A percentile compares a stretch with the other conserved stretches of the same genome.
Evolutionary conservation across 345 rosid genomes (phyloP).

Genomic region (Leavenworthia alabamica): DNA sequence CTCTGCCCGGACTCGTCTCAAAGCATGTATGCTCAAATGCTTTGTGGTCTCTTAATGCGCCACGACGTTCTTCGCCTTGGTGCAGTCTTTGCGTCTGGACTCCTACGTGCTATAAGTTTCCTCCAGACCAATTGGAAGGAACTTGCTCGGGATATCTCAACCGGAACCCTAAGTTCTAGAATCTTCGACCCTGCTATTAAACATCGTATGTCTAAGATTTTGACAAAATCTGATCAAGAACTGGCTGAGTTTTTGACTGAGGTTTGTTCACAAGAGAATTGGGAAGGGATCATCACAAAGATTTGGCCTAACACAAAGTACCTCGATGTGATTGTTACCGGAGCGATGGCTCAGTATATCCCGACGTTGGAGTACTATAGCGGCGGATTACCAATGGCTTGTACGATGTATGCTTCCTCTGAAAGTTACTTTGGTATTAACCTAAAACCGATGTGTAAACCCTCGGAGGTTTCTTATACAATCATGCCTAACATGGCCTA

Average conservation of each 20-base stretch:
- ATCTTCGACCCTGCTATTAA: slow-evolving; percentile 45
- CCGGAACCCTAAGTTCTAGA: slow-evolving; percentile 56
- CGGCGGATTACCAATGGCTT: slow-evolving; percentile 68
- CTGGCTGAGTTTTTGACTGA: slow-evolving; percentile 47
- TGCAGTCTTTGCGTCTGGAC: slow-evolving; percentile 88
- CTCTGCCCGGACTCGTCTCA: slow-evolving; percentile 80
- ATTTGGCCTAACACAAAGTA: slow-evolving; percentile 91
- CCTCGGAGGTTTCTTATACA: slow-evolving; percentile 80
- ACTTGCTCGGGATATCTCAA: slow-evolving; percentile 49
- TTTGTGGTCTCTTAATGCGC: slow-evolving; percentile 70
- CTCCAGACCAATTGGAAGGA: slow-evolving; percentile 63
- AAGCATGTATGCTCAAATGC: slow-evolving; percentile 92
- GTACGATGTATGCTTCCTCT: slow-evolving; percentile 95
- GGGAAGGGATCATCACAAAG: slow-evolving; percentile 66
- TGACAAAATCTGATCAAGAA: slow-evolving; percentile 49
- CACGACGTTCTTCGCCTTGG: slow-evolving; percentile 76
- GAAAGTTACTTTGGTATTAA: slow-evolving; percentile 91
- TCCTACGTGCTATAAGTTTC: slow-evolving; percentile 72
- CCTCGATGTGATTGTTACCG: slow-evolving; percentile 86
- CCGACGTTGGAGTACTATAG: slow-evolving; percentile 82
- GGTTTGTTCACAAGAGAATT: slow-evolving; percentile 49
- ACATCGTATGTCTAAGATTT: slow-evolving; percentile 39
- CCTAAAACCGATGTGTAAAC: slow-evolving; percentile 66
- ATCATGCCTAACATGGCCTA: slow-evolving; percentile 94
- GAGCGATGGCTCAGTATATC: slow-evolving; percentile 95